phyloP scores from a whole-genome alignment of 345 rosid species.

The Pelargonium nanum region DNA sequence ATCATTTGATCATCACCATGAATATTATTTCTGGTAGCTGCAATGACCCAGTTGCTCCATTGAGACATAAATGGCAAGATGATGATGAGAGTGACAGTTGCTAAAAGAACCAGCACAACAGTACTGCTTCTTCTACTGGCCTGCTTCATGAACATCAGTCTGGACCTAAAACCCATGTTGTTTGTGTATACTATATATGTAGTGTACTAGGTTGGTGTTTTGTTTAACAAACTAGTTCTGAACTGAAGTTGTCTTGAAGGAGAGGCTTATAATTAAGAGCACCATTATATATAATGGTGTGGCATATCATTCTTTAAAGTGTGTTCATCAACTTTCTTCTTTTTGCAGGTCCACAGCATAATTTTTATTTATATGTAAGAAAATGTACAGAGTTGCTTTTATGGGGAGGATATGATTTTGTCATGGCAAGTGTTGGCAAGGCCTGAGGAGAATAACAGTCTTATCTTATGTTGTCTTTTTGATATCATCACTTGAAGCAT shows the following conservation, averaged over 20 bases:
- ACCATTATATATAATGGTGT: too few species aligned
- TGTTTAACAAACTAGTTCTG: too few species aligned
- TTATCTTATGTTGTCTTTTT: neutral
- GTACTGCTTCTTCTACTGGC: neutral
- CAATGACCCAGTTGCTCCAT: too few species aligned
- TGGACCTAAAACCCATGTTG: too few species aligned
- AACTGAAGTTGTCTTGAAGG: too few species aligned
- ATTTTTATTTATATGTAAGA: neutral
- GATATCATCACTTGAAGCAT: too few species aligned
- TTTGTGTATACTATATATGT: neutral
- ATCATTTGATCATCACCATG: neutral
- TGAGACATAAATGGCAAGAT: conserved; percentile 9
- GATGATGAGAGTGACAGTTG: neutral
- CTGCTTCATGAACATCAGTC: too few species aligned
- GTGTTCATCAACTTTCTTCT: too few species aligned
- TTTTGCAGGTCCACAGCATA: neutral
- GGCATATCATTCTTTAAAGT: too few species aligned
- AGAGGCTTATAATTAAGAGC: too few species aligned
- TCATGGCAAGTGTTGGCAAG: neutral
- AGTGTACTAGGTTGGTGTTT: too few species aligned
- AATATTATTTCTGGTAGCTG: neutral
- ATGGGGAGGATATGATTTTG: neutral
- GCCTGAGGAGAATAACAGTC: neutral
- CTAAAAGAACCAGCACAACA: neutral
- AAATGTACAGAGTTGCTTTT: too few species aligned